Base-by-base conservation (phyloP, 306 rosid species). In the Abrus precatorius region DNA sequence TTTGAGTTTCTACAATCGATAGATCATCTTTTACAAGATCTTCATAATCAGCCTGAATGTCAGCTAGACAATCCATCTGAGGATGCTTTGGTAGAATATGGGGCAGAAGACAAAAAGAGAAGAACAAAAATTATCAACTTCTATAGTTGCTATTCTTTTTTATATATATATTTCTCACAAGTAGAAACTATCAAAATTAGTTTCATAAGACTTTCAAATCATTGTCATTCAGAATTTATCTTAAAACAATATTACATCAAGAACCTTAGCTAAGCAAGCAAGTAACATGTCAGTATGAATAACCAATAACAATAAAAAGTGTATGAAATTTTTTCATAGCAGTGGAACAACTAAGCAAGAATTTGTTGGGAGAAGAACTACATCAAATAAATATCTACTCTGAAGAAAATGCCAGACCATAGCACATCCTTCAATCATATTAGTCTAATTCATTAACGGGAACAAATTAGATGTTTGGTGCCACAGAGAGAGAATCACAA, bases 41-140 rank as follows among this genome's bases (percentile, higher is more conserved):
- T 50, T 87, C 88, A 55, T 53, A 41, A 64, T 82, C 87, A 29
- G 59, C 77, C 77, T 38, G 74, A 79, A 68, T 57, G 55, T 85
- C 91, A 63, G 85, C 86, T 32, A 54, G 41, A 70, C 34, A 1
- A 8, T 72, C 86, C 32, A 52, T 77, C 29, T 44, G 66, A 27
- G 73, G 72, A 73, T 72, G 76, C 84, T 87, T 65, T 41, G 69
- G 59, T 69, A 71, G 34, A 70, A 84, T 66, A 72, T 3, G 12
- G 29, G 12, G 45, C 71, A 20, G 27, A 40, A 66, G 9, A 73
- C 72, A 50, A 74, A 74, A 30, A 66, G 12, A 76, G 34, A 56
- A 67, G 7, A 54, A 56, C 52, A 82, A 75, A 34, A 9, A 69
- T 74, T 54, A 78, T 67, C 63, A 79, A 57, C 63, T 68, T 74